Percentiles rank a stretch among this genome's conserved stretches.
phyloP scores from a whole-genome alignment of 1,284 basidiomycete genomes.

The Heimioporus punctisporus region DNA sequence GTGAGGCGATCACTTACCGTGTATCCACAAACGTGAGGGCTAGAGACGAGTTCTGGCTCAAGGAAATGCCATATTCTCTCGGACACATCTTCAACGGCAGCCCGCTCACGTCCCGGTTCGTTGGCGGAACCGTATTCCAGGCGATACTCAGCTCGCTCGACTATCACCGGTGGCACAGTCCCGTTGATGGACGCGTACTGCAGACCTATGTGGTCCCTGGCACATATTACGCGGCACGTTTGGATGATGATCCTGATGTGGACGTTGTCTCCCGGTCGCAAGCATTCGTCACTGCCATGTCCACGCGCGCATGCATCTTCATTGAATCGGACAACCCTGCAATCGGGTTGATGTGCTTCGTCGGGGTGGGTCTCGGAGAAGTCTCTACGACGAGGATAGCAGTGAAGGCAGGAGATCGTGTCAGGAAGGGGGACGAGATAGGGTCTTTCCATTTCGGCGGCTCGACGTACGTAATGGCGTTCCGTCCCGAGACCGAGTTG shows the following conservation, averaged over 20 bases:
- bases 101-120: conserved; percentile 43
- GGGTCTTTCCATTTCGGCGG: conserved; percentile 60
- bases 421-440: conserved; percentile 49
- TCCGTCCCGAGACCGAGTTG: conserved; percentile 30
- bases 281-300: conserved; percentile 27
- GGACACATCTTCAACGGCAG: conserved; percentile 36
- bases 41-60: conserved; percentile 48
- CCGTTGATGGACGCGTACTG: conserved; percentile 50
- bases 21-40: conserved; percentile 36
- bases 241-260: conserved; percentile 22
- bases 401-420: conserved; percentile 32
- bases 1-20: conserved; percentile 49
- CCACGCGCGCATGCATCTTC: conserved; percentile 50
- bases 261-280: conserved; percentile 28
- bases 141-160: conserved; percentile 38
- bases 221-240: conserved; percentile 50
- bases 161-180: conserved; percentile 62
- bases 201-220: conserved; percentile 48
- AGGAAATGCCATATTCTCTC: conserved; percentile 49
- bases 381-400: conserved; percentile 51
- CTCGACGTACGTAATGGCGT: conserved; percentile 47
- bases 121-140: conserved; percentile 30
- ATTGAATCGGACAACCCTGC: conserved; percentile 50
- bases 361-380: conserved; percentile 25
- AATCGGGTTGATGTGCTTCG: conserved; percentile 42